Percentiles rank a stretch among this genome's conserved stretches.
These are phyloP conservation scores for Piper betle DNA, from an alignment of 164 flowering plant genomes.

Conservation along the genomic window DNA sequence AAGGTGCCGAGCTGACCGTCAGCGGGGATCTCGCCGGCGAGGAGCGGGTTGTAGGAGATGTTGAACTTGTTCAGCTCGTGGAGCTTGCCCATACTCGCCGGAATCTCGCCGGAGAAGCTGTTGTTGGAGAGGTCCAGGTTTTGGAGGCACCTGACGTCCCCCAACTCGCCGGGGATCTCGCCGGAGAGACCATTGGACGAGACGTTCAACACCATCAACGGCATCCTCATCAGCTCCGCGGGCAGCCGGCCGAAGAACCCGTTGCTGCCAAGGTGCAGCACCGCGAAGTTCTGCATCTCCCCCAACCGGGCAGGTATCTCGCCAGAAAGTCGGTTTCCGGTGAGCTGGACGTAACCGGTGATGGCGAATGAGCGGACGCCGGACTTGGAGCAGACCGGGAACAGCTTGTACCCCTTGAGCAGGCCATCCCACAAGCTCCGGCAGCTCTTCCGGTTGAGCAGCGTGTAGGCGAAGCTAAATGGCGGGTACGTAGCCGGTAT, in stretches of 20 bases:
- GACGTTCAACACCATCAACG: slow-evolving; percentile 56
- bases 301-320: slow-evolving; percentile 49
- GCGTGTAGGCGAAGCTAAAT: slow-evolving; percentile 56
- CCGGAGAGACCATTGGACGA: slow-evolving; percentile 50
- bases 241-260: slow-evolving; percentile 50
- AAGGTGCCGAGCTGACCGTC: slow-evolving; percentile 79
- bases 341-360: slow-evolving; percentile 74
- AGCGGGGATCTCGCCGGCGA: slow-evolving; percentile 50
- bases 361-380: slow-evolving; percentile 20
- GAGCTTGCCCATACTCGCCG: slow-evolving; percentile 38
- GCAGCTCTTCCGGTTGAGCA: slow-evolving; percentile 60
- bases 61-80: slow-evolving; percentile 70
- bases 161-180: slow-evolving; percentile 46
- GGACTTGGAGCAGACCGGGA: slow-evolving; percentile 37
- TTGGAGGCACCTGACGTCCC: slow-evolving; percentile 45
- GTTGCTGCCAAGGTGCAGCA: slow-evolving; percentile 53
- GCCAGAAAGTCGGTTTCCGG: slow-evolving; percentile 55
- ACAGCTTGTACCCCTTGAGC: slow-evolving; percentile 59
- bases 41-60: slow-evolving; percentile 58
- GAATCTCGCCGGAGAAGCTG: slow-evolving; percentile 78
- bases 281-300: slow-evolving; percentile 48
- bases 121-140: slow-evolving; percentile 72
- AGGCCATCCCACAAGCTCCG: slow-evolving; percentile 51
- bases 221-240: slow-evolving; percentile 30
- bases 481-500: slow-evolving; percentile 85